These are phyloP conservation scores for Lasiosphaeris hirsuta DNA, from an alignment of 495 filamentous ascomycete genomes.

Conservation along the genomic window DNA sequence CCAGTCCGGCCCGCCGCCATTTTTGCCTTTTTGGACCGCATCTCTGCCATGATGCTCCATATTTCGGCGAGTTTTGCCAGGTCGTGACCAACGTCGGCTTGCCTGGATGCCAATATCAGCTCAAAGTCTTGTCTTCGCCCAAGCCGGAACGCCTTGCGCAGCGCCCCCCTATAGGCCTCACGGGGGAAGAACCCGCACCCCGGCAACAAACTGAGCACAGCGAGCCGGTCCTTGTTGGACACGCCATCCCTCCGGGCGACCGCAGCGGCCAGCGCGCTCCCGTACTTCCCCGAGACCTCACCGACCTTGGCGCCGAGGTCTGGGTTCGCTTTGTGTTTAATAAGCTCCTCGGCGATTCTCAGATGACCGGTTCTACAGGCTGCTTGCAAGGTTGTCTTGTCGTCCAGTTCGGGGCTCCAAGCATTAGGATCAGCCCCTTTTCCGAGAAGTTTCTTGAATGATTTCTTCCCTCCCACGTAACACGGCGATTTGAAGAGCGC, in stretches of 20 bases:
- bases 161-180: conserved; percentile 3
- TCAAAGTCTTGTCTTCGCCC: conserved; percentile 10
- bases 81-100: conserved; percentile 1
- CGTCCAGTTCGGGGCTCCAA: neutral
- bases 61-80: too few relatives aligned
- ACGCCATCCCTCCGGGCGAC: conserved; percentile 8
- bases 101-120: neutral
- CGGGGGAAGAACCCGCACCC: neutral
- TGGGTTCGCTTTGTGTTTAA: conserved; percentile 5
- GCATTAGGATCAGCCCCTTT: conserved; percentile 6
- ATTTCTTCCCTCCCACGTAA: conserved; percentile 9
- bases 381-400: conserved; percentile 10
- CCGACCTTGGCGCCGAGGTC: neutral
- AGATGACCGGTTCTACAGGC: conserved; percentile 7
- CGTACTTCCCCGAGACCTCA: conserved; percentile 3
- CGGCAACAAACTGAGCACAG: conserved; percentile 2
- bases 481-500: conserved; percentile 9
- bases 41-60: too few relatives aligned
- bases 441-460: neutral
- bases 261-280: conserved; percentile 2
- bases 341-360: neutral
- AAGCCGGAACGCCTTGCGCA: conserved; percentile 9
- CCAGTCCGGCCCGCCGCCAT: too few relatives aligned
- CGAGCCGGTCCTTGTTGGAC: neutral
- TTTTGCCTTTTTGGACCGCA: too few relatives aligned